Evolutionary conservation across 768 basidiomycete genomes (phyloP), one percentile per base, ranked within the genome.

Genomic region (Podaxis sp.): DNA sequence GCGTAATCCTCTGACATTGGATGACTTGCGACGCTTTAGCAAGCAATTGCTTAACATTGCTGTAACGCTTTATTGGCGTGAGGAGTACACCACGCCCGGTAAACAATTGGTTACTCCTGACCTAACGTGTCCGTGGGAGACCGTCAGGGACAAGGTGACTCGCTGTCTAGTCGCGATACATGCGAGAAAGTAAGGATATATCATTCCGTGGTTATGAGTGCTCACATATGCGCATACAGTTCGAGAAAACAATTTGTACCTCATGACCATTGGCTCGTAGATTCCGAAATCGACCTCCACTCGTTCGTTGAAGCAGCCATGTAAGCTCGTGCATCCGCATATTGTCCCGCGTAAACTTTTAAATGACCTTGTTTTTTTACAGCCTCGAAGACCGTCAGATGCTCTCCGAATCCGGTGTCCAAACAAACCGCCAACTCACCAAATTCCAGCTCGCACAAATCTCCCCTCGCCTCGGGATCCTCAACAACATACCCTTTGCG

Each of bases 401-500:
- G 38, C 60, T 52, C 32, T 50, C 61, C 9, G 57, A 56, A 44
- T 23, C 23, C 13, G 60, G 46, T 63, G 38, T 57, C 61, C 50
- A 52, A n/a, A 44, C 16, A n/a, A n/a, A 50, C 56, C 68, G 71
- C 47, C 62, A 67, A 37, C 74, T 83, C 52, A 80, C 84, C 13
- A 89, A 88, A 66, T 88, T 91, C 4, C 87, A 91, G 64, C 73
- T 90, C 46, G 84, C 89, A 0, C 79, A 84, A 60, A 76, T 98
- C 55, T 89, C 90, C 2, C 96, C 95, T 0, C 86, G 94, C 5
- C 80, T 98, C 2, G 93, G 92, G 2, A 82, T 98, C 27, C 83
- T 98, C 56, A 92, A 98, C 76, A 95, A 98, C 73, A 91, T 98
- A 59, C 96, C 95, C 0, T 97, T 97, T 74, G 86, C 93, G 4